phyloP scores from a whole-genome alignment of 176 grass and related monocot genomes.

The Oryza longistaminata region DNA sequence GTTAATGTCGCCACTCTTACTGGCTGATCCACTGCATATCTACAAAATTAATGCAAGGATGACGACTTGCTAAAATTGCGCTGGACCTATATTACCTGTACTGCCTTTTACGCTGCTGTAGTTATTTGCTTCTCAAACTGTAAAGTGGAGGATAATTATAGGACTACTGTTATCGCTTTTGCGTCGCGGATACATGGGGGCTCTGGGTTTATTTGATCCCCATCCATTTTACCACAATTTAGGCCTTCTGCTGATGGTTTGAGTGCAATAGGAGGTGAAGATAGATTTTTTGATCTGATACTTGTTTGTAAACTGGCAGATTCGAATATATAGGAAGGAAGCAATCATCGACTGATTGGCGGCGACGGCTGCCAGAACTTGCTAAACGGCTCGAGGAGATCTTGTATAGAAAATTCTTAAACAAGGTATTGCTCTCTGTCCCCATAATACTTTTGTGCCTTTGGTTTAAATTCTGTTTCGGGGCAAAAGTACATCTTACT shows the following conservation, averaged over 20 bases:
- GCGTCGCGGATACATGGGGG: not conserved
- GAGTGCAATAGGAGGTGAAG: not conserved
- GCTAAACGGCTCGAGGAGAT: conserved; percentile 51
- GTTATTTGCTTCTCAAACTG: conserved; percentile 25
- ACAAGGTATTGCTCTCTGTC: conserved; percentile 47
- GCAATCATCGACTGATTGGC: conserved; percentile 40
- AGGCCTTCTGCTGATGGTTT: not conserved
- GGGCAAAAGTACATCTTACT: conserved; percentile 18
- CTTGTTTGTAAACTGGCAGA: conserved; percentile 33
- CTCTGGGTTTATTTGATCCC: not conserved
- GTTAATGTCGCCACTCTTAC: conserved; percentile 13
- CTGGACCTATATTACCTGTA: conserved; percentile 2
- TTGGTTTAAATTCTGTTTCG: conserved; percentile 24
- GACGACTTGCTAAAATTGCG: not conserved
- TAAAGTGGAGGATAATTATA: not conserved
- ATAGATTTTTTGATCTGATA: conserved; percentile 16
- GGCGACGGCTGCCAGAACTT: conserved; percentile 45
- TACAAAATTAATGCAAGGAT: not conserved
- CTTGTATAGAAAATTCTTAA: conserved; percentile 59
- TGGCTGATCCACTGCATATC: not conserved
- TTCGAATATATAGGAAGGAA: conserved; percentile 42
- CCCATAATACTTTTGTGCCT: not conserved
- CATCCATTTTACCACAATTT: not conserved
- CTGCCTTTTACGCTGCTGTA: not conserved
- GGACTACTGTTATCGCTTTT: not conserved